Evolutionary conservation across 2,329 filamentous ascomycete species (phyloP), one percentile per base, ranked within the genome.

Genomic region (Xylariales sp.): DNA sequence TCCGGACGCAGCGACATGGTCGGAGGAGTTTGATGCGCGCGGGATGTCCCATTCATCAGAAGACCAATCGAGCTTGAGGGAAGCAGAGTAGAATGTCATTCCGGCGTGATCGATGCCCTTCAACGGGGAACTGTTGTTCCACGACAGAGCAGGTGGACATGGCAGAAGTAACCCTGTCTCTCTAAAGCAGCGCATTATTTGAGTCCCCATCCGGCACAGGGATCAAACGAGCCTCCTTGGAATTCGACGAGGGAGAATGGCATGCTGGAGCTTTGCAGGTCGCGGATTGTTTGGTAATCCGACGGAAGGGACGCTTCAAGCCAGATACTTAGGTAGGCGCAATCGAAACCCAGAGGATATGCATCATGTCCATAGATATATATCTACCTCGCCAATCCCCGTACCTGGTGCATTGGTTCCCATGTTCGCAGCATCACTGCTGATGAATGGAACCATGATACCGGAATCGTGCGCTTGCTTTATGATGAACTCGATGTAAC

Each of bases 391-490:
- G 6, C 38, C 38, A 24, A 9, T 15, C 6, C 38, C 38, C 11
- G 28, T 40, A 10, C 28, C 38, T 2, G 84, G 83, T 0, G 77
- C 78, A 47, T 84, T 81, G 48, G 81, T 66, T 0, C 81, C 82
- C 2, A 65, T 57, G 2, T 73, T 58, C 10, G 57, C 69, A 2
- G 79, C 82, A 56, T 90, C 86, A 44, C 90, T 90, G 60, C 68
- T 85, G 46, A 89, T 84, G 14, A 87, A 69, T 0, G 86, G 86
- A 0, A 91, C 79, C 1, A 85, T 70, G 36, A 90, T 78, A 0
- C 84, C 84, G 1, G 78, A 78, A 32, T 80, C 68, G 11, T 76
- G 70, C 19, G 78, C 76, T 54, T 87, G 83, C 25, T 87, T 70
- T 35, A 84, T 75, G 6, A 89, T 78, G 47, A 84, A 80, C 42